These are phyloP conservation scores for Trichoderma reesei DNA, from an alignment of 495 filamentous ascomycete genomes.

Conservation along the genomic window DNA sequence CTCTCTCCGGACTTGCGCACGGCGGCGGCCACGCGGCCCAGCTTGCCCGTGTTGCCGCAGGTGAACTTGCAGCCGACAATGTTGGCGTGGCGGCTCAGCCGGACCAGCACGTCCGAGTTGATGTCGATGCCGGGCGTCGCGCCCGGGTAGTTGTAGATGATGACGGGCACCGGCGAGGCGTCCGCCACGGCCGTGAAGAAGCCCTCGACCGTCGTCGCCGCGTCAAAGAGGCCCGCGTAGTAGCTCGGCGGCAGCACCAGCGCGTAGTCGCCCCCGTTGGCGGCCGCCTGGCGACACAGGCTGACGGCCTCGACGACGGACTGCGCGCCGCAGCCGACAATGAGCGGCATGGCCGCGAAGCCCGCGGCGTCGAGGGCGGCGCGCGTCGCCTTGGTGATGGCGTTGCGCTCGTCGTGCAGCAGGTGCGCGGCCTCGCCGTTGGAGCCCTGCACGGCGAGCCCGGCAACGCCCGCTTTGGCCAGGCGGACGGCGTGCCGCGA, in stretches of 20 bases:
- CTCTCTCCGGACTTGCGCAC: constrained; percentile 48
- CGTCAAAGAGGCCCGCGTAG: constrained; percentile 56
- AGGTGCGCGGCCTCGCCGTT: constrained; percentile 88
- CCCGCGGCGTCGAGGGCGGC: constrained; percentile 63
- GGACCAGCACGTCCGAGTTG: constrained; percentile 60
- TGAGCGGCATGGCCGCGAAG: constrained; percentile 63
- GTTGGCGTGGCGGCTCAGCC: constrained; percentile 67
- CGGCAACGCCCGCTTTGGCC: constrained; percentile 68
- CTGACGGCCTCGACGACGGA: constrained; percentile 81
- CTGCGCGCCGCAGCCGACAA: constrained; percentile 79
- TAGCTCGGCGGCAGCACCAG: constrained; percentile 83
- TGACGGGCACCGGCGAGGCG: constrained; percentile 72
- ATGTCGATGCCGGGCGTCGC: constrained; percentile 71
- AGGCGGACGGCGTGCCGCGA: constrained; percentile 72
- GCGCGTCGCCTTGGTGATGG: constrained; percentile 70
- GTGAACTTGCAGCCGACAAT: constrained; percentile 89
- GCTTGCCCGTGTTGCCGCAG: constrained; percentile 89
- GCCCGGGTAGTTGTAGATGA: constrained; percentile 91
- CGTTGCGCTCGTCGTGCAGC: constrained; percentile 58
- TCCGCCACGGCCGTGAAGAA: constrained; percentile 74
- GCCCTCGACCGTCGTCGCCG: constrained; percentile 58
- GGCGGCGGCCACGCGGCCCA: constrained; percentile 70
- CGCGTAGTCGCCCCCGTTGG: constrained; percentile 77
- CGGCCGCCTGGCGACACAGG: constrained; percentile 64
- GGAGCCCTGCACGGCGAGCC: constrained; percentile 77